These are phyloP conservation scores for Mortierella alpina DNA, from an alignment of 192 early-diverging fungal genomes.

Conservation along the genomic window DNA sequence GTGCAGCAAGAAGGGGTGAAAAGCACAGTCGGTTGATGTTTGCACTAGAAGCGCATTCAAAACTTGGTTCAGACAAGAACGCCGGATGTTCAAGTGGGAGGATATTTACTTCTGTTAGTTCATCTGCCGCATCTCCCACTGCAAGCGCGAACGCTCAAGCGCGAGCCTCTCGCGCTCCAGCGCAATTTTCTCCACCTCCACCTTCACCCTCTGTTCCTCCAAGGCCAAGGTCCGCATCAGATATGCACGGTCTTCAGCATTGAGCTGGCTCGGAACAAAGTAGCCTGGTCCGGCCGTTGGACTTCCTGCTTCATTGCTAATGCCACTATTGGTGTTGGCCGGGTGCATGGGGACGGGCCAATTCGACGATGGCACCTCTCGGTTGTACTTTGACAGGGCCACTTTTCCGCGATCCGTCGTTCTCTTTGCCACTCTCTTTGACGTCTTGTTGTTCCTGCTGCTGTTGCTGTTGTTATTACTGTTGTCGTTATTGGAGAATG, in stretches of 20 bases:
- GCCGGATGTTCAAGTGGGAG: background rate
- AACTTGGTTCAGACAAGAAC: no score
- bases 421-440: background rate
- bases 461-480: background rate
- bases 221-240: slow-evolving; percentile 27
- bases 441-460: slow-evolving; percentile 2
- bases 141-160: slow-evolving; percentile 19
- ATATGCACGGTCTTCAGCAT: slow-evolving; percentile 20
- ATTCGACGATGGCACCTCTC: background rate
- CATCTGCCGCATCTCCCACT: slow-evolving; percentile 37
- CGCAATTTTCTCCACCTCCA: slow-evolving; percentile 34
- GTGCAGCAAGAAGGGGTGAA: no score
- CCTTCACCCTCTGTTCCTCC: slow-evolving; percentile 33
- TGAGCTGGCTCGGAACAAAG: slow-evolving; percentile 25
- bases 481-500: background rate
- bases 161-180: slow-evolving; percentile 30
- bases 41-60: no score
- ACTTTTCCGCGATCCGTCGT: background rate
- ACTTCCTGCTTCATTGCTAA: background rate
- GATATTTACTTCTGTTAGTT: background rate
- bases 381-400: no score
- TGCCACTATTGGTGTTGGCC: background rate
- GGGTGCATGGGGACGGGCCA: background rate
- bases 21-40: no score
- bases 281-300: background rate